These are phyloP conservation scores for Eucalyptus brandiana DNA, from an alignment of 345 rosid genomes.

Conservation along the genomic window DNA sequence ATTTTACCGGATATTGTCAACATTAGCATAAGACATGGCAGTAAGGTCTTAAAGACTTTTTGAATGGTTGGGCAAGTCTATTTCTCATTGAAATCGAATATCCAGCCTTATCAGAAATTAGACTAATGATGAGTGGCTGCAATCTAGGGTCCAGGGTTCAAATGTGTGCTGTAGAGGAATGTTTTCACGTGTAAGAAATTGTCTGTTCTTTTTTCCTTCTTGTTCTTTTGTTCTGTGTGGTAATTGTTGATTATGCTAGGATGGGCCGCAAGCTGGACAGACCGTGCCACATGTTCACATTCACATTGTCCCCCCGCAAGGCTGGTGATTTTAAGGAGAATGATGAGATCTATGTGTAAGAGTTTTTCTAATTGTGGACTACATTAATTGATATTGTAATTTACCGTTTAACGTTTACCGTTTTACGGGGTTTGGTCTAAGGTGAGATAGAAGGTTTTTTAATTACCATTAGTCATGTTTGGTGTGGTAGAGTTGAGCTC, in stretches of 20 bases:
- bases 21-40: neutral
- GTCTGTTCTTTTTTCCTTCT: neutral
- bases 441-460: too few relatives aligned
- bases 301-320: slow-evolving; percentile 17
- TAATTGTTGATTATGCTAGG: slow-evolving; percentile 10
- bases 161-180: neutral
- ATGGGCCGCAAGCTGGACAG: neutral
- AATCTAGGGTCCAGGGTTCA: neutral
- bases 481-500: too few relatives aligned
- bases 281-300: neutral
- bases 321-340: slow-evolving; percentile 82
- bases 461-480: too few relatives aligned
- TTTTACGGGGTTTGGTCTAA: too few relatives aligned
- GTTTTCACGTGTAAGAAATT: neutral
- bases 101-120: neutral
- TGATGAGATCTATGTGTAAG: slow-evolving; percentile 82
- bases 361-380: too few relatives aligned
- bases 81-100: neutral
- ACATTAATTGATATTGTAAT: too few relatives aligned
- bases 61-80: neutral
- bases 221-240: neutral
- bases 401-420: too few relatives aligned
- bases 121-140: neutral
- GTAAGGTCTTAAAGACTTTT: neutral
- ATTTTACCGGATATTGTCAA: neutral